Percentiles rank a stretch among this genome's conserved stretches.
Conservation (phyloP, 2,329 filamentous ascomycete species). For the Verticillium tricorpus region DNA sequence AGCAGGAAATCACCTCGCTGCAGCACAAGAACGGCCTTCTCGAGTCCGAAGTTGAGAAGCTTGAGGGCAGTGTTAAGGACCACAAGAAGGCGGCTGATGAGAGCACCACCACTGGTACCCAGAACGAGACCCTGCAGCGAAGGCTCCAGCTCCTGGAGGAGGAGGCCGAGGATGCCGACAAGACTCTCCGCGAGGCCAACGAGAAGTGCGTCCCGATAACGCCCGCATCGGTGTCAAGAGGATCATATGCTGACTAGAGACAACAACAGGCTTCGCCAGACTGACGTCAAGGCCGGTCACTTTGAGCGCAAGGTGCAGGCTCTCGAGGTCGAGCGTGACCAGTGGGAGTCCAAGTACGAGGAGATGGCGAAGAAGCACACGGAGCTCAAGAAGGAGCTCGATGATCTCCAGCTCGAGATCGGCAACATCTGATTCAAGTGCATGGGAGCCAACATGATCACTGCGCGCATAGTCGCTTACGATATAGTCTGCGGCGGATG, state of each 20-base stretch:
- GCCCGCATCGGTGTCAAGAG: not conserved
- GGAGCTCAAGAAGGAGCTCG: constrained; percentile 80
- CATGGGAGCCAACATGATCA: not conserved
- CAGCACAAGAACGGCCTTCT: constrained; percentile 92
- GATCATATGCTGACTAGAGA: constrained; percentile 2
- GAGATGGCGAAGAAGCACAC: constrained; percentile 91
- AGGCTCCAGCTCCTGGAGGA: constrained; percentile 95
- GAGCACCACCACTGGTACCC: constrained; percentile 75
- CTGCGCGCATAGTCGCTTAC: not conserved
- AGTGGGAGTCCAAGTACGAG: constrained; percentile 98
- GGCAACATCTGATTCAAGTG: constrained; percentile 72
- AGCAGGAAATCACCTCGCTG: constrained; percentile 96
- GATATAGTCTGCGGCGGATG: not conserved
- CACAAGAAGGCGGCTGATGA: constrained; percentile 83
- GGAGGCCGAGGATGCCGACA: constrained; percentile 94
- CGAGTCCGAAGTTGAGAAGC: constrained; percentile 87
- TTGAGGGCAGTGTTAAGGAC: constrained; percentile 78
- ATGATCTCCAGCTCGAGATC: constrained; percentile 87
- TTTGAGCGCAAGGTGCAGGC: constrained; percentile 99
- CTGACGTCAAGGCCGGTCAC: constrained; percentile 98
- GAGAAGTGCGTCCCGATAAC: constrained; percentile 72
- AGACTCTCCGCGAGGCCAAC: constrained; percentile 93
- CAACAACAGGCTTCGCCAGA: constrained; percentile 79
- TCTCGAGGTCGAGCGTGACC: constrained; percentile 83
- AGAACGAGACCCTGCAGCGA: constrained; percentile 88